These are phyloP conservation scores for Senna tora DNA, from an alignment of 306 rosid species.

Conservation along the genomic window DNA sequence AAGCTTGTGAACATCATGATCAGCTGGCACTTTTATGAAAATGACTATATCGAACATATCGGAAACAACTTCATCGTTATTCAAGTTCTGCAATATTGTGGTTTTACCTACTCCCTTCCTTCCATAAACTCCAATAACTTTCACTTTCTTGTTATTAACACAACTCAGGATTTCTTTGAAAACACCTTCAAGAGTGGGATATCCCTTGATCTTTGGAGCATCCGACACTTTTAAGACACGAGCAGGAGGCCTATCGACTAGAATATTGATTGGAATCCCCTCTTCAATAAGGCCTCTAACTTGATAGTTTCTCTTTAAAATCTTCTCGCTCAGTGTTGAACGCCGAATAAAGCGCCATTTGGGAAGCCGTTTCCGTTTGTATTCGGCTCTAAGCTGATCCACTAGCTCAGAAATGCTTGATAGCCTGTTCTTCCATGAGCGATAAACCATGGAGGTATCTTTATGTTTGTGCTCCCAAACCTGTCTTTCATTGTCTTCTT, in stretches of 20 bases:
- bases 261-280: constrained; percentile 19
- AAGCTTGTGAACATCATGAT: too few species aligned
- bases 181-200: constrained; percentile 32
- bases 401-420: neutral
- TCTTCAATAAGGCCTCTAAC: constrained; percentile 12
- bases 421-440: constrained; percentile 32
- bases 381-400: neutral
- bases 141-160: neutral
- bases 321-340: neutral
- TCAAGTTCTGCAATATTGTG: constrained; percentile 1
- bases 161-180: constrained; percentile 9
- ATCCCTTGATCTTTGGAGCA: constrained; percentile 34
- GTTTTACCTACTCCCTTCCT: constrained; percentile 41
- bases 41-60: too few species aligned
- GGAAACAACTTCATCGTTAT: too few species aligned
- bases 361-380: neutral
- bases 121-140: constrained; percentile 35
- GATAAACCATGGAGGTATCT: constrained; percentile 29
- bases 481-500: constrained; percentile 29
- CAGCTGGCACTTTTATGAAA: too few species aligned
- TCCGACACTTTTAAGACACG: constrained; percentile 24
- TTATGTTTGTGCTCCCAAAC: constrained; percentile 27
- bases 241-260: constrained; percentile 32
- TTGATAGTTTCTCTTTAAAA: too few species aligned
- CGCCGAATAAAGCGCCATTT: neutral